Base-by-base conservation (phyloP, 1,139 yeast genomes). In the Debaryomycetaceae sp. region DNA sequence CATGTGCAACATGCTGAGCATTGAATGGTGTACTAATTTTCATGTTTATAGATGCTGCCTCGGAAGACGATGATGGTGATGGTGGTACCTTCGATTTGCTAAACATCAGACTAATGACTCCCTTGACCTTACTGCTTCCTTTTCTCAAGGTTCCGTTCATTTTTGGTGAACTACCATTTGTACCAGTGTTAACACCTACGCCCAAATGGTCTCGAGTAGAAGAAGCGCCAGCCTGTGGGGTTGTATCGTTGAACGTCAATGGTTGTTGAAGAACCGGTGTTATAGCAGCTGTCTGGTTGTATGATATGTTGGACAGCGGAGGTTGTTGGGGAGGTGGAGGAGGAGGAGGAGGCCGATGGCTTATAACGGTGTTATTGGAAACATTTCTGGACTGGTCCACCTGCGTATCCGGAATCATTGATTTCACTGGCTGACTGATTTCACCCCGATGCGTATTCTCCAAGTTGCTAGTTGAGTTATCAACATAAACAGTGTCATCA, bases 1-100 rank as follows among this genome's bases (percentile, higher is more conserved):
- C 98, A 63, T 93, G 98, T 3, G 95, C 89, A 37, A 89, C 87
- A 60, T 90, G 96, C 57, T 88, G 85, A 30, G 95, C 87, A 59
- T 88, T 90, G 63, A 85, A 89, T 0, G 98, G 98, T 0, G 90
- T 85, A 34, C 96, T 87, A 42, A 93, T 90, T 54, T 83, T 84
- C 65, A 85, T 71, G 44, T 75, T 72, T 48, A 57, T 68, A 45
- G 54, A 75, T 6, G 67, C 57, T 44, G 62, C 53, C 27, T 52
- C 60, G 22, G 59, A 55, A 14, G 59, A 49, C 4, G 53, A 41
- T 14, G 52, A 46, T 31, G 47, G 46, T 37, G 48, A 36, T 6
- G 50, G 37, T 13, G 55, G 43, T 5, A 48, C 41, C 43, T 62
- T 65, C 14, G 50, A 55, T 45, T 68, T 70, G 37, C 68, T 63